These are phyloP conservation scores for Penicillium sp. DNA, from an alignment of 2,329 filamentous ascomycete species.

Conservation along the genomic window DNA sequence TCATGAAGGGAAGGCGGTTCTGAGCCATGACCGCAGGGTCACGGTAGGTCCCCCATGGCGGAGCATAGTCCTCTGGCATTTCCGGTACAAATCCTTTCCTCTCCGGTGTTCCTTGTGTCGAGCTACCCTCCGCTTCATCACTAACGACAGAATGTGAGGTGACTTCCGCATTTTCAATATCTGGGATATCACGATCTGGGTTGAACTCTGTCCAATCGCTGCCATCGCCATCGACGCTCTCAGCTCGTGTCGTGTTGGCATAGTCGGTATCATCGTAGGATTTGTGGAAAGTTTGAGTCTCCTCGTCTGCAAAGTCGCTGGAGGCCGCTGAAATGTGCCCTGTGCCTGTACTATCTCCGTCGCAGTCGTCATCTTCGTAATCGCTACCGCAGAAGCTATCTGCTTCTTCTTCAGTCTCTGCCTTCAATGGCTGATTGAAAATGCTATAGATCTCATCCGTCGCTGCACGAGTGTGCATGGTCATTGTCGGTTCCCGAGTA, in stretches of 20 bases:
- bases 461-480: conserved; percentile 87
- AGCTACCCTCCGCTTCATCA: conserved; percentile 31
- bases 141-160: conserved; percentile 20
- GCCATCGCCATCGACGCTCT: conserved; percentile 50
- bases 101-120: conserved; percentile 34
- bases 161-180: conserved; percentile 27
- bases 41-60: conserved; percentile 74
- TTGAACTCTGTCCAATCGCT: conserved; percentile 91
- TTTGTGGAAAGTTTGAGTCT: conserved; percentile 38
- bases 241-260: conserved; percentile 43
- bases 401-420: conserved; percentile 47
- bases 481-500: conserved; percentile 88
- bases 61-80: conserved; percentile 85
- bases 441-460: conserved; percentile 98
- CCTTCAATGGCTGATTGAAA: conserved; percentile 79
- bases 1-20: conserved; percentile 96
- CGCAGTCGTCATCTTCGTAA: conserved; percentile 71
- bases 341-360: conserved; percentile 78
- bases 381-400: conserved; percentile 66
- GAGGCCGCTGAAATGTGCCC: conserved; percentile 63
- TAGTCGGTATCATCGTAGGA: conserved; percentile 45
- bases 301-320: conserved; percentile 65
- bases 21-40: conserved; percentile 78
- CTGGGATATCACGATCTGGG: conserved; percentile 66
- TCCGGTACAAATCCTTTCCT: conserved; percentile 50